Base-by-base conservation (phyloP, 768 basidiomycete genomes). In the Russula ochroleuca region DNA sequence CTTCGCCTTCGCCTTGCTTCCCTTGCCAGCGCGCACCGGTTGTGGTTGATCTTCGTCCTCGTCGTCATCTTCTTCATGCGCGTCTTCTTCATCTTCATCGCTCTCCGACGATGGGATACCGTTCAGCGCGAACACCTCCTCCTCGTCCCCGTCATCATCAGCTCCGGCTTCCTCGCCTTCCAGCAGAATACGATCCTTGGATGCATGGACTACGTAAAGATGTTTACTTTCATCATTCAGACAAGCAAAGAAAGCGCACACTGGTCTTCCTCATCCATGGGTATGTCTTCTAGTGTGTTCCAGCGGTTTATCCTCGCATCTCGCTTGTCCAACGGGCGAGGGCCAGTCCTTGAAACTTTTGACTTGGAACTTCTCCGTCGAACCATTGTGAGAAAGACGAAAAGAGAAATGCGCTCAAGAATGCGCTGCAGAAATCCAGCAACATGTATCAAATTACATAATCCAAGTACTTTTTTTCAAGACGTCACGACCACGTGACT, bases 41-140 rank as follows among this genome's bases (percentile, higher is more conserved):
- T 19, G 57, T 10, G 57, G 41, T 23, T 47, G 66, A n/a, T 37
- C 62, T 2, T 62, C 68, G 40, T 71, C 69, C 17, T 68, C 72
- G 15, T 76, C 74, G 15, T 76, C 74, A 17, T 75, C 74, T 38
- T 76, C 76, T 23, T 75, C 71, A 17, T 75, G 71, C 3, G 75
- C 77, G 19, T 77, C 77, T 4, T 78, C 80, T 8, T 80, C 80
- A 1, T 78, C 79, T 0, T 80, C 80, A 15, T 80, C 79, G 10
- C 81, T 75, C 17, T 76, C 73, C 17, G 71, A 73, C 33, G 71
- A 76, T 11, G 80, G 77, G 63, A 92, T 67, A 23, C 85, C 86
- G 56, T 83, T 80, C 64, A 91, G 72, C 9, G 83, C 83, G 69
- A 94, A 89, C n/a, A 94, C 88, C 71, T 94, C 90, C 28, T 93